Evolutionary conservation across 495 filamentous ascomycete genomes (phyloP).

Genomic region (Neurospora sp.): DNA sequence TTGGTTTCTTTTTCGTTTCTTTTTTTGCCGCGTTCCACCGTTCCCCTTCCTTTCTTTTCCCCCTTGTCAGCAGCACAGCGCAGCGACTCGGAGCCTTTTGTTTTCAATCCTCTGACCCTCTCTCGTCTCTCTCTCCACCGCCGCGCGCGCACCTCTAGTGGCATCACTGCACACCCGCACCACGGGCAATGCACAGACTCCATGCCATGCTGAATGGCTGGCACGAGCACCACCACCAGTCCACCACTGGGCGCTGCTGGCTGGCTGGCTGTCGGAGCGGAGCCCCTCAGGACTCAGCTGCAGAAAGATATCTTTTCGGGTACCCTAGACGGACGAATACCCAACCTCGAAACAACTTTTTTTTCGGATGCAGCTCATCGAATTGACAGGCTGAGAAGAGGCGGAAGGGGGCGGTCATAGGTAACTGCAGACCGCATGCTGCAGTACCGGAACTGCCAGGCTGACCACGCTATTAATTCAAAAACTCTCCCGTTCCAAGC

Average conservation of each 20-base stretch:
- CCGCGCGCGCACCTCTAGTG: background rate
- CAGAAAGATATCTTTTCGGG: background rate
- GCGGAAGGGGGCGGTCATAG: background rate
- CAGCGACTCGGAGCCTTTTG: background rate
- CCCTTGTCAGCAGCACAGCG: background rate
- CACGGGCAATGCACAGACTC: background rate
- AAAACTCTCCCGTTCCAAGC: background rate
- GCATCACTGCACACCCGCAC: background rate
- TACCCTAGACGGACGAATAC: background rate
- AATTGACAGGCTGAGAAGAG: background rate
- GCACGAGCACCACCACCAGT: background rate
- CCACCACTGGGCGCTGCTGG: background rate
- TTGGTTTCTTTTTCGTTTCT: no score
- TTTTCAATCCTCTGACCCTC: background rate
- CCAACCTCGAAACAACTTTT: background rate
- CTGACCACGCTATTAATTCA: background rate
- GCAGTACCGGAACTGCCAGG: background rate
- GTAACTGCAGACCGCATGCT: background rate
- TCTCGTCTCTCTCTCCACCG: background rate
- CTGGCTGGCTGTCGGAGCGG: background rate
- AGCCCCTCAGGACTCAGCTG: background rate
- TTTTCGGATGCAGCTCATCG: background rate
- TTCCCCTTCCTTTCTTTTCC: no score
- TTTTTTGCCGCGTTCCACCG: no score
- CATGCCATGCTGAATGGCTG: background rate